Evolutionary conservation across 208 protist species (phyloP).

Genomic region (Trypanosoma conorhini): DNA sequence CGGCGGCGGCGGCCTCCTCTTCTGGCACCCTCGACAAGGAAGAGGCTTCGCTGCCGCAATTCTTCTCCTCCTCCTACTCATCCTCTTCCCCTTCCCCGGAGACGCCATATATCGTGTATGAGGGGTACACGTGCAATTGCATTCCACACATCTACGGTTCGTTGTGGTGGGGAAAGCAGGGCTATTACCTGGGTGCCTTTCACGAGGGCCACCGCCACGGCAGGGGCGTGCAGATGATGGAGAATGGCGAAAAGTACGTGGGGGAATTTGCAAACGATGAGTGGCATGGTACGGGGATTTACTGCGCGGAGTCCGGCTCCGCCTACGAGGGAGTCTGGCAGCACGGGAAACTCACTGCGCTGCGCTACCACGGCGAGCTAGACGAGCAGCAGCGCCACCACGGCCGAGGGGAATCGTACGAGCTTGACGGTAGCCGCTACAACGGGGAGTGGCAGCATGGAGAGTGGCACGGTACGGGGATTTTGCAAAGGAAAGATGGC

Average conservation of each 20-base stretch:
- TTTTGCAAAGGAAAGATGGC: slow-evolving; percentile 46
- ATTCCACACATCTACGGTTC: slow-evolving; percentile 81
- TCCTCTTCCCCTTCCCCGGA: neutral
- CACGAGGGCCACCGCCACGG: slow-evolving; percentile 56
- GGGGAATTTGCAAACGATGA: slow-evolving; percentile 55
- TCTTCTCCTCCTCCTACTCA: neutral
- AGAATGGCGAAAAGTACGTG: slow-evolving; percentile 70
- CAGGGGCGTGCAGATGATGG: slow-evolving; percentile 59
- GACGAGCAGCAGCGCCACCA: slow-evolving; percentile 51
- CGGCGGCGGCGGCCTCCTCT: neutral
- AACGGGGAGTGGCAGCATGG: slow-evolving; percentile 88
- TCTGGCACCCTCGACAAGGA: neutral
- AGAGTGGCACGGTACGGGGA: slow-evolving; percentile 70
- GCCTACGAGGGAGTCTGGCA: slow-evolving; percentile 63
- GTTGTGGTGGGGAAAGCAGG: slow-evolving; percentile 68
- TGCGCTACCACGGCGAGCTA: slow-evolving; percentile 79
- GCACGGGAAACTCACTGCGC: slow-evolving; percentile 33
- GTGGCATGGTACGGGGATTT: slow-evolving; percentile 65
- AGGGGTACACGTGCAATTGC: slow-evolving; percentile 62
- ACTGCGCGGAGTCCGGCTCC: slow-evolving; percentile 69
- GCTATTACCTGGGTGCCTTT: slow-evolving; percentile 73
- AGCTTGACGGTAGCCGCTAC: slow-evolving; percentile 42
- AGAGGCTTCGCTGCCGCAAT: neutral
- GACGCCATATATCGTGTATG: slow-evolving; percentile 44
- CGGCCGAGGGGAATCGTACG: slow-evolving; percentile 47